Percentiles rank a stretch among this genome's conserved stretches.
Evolutionary conservation across 176 grass and related monocot species (phyloP).

Genomic region (Triticum monococcum): DNA sequence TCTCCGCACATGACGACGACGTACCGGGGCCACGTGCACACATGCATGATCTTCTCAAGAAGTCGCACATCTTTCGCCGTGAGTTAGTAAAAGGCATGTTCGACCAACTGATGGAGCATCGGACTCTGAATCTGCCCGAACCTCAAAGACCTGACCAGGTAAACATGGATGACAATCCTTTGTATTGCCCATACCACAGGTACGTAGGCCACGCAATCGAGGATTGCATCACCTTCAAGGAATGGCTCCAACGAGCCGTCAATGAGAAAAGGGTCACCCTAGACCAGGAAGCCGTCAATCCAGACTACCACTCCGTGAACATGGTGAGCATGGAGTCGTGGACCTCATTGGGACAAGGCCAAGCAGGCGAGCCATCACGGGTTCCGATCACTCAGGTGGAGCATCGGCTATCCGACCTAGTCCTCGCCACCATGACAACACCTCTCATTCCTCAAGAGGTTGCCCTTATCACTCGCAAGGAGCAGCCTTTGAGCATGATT

Average conservation of each 20-base stretch:
- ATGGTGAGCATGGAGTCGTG: neutral
- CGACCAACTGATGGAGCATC: neutral
- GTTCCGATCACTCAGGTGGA: neutral
- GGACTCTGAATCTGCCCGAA: neutral
- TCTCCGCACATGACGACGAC: no score
- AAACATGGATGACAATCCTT: neutral
- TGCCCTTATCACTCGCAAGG: neutral
- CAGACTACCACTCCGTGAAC: neutral
- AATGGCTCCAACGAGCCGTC: neutral
- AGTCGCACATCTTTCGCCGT: neutral
- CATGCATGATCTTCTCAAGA: neutral
- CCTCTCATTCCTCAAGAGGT: accelerated
- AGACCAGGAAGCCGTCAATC: accelerated
- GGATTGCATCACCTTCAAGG: neutral
- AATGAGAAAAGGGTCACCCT: neutral
- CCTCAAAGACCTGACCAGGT: neutral
- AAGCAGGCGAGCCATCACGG: neutral
- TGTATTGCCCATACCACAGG: neutral
- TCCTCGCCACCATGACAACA: neutral
- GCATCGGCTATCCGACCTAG: neutral
- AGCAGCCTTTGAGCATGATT: neutral
- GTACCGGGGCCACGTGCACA: neutral
- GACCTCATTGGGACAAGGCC: neutral
- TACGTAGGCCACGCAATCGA: neutral
- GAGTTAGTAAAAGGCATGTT: neutral